Base-by-base conservation (phyloP, 495 filamentous ascomycete species). In the Daldinia childiae region DNA sequence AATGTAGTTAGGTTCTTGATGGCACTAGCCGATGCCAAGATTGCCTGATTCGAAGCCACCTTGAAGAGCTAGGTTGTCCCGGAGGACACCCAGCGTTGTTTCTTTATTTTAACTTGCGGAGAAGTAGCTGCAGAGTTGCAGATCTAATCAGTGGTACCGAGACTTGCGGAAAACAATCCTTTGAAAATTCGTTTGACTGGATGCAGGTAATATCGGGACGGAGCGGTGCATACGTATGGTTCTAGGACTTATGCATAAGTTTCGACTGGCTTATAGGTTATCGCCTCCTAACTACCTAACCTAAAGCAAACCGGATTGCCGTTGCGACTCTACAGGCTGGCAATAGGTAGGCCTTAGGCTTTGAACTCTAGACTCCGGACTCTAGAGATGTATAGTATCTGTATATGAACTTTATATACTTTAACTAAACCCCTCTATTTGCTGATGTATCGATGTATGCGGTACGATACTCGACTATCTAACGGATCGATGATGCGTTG, bases 21-120 rank as follows among this genome's bases (percentile, higher is more conserved):
- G 79, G 83, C 85, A 85, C 84, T 84, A 71, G 79, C 79, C 63
- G 83, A 83, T 81, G 84, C 84, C 83, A 79, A 76, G 72, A 76
- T 50, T 75, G 69, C 76, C 73, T 79, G 74, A 76, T 74, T 78
- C 76, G 84, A 86, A 87, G 84, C 85, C 86, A 88, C 84, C 72
- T 87, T 88, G 83, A 73, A 69, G 61, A 62, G 68, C 75, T 69
- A 75, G 74, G 73, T 73, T 79, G 80, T 79, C 79, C 78, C 78
- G 79, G 74, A 79, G 76, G 71, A 78, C 77, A 81, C 76, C 78
- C 74, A 78, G 71, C 58, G 62, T 65, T 26, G 48, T 39, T 58
- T 45, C 17, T 72, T 39, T 72, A 56, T 68, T 72, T 72, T 64
- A 68, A 72, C 56, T 64, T 68, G 64, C 61, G 50, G 64, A 66